Evolutionary conservation across 345 rosid genomes (phyloP).

Genomic region (Hibiscus syriacus): DNA sequence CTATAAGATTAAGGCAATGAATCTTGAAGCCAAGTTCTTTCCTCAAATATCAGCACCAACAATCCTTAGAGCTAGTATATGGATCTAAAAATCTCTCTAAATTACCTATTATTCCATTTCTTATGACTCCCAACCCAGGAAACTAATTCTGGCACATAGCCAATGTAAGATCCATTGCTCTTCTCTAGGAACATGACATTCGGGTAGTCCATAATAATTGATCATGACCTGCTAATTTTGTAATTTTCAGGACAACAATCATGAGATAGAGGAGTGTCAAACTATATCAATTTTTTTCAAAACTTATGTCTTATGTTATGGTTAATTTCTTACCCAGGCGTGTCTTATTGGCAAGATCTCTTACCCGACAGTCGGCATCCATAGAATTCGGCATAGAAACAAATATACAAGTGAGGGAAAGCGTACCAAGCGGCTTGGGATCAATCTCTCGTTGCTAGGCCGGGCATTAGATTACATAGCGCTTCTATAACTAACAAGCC

Average conservation of each 20-base stretch:
- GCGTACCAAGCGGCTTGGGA: neutral
- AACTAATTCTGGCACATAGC: neutral
- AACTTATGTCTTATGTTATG: neutral
- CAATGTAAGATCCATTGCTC: neutral
- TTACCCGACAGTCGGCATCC: neutral
- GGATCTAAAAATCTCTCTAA: neutral
- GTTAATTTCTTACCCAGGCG: neutral
- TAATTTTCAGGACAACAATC: neutral
- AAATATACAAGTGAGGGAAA: neutral
- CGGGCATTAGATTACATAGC: neutral
- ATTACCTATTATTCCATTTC: neutral
- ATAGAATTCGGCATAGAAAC: neutral
- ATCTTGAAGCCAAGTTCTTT: no score
- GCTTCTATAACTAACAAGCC: no score
- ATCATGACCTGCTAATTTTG: neutral
- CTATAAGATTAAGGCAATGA: neutral
- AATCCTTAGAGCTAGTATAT: neutral
- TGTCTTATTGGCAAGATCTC: neutral
- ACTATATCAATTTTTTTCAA: neutral
- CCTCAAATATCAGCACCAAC: neutral
- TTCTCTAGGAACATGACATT: neutral
- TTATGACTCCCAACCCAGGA: no score
- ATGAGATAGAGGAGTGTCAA: neutral
- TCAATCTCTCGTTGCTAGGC: neutral
- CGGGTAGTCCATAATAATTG: neutral